A percentile compares a stretch with the other conserved stretches of the same genome.
phyloP scores from a whole-genome alignment of 345 rosid species.

The Sonneratia caseolaris region DNA sequence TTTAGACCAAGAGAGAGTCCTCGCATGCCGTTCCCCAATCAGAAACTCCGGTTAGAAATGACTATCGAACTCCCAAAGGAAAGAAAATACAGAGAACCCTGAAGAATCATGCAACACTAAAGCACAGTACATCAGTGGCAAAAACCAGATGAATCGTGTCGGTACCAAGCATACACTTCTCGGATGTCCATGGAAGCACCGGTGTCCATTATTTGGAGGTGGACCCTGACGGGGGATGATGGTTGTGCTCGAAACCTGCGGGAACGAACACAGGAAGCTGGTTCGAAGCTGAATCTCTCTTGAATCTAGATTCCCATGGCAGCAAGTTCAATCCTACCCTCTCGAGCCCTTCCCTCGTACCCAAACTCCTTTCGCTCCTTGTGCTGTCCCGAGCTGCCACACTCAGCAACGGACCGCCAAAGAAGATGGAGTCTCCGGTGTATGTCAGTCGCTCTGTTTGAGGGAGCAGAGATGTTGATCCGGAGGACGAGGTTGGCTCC shows the following conservation, averaged over 20 bases:
- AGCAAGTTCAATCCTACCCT: constrained; percentile 44
- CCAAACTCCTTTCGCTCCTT: constrained; percentile 42
- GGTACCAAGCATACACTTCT: not conserved
- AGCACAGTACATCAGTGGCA: not conserved
- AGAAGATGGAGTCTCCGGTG: constrained; percentile 92
- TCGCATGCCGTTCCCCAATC: not conserved
- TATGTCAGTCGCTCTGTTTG: constrained; percentile 68
- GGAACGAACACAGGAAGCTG: constrained; percentile 94
- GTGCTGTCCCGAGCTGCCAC: constrained; percentile 45
- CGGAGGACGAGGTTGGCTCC: constrained; percentile 35
- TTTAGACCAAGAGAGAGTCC: not conserved
- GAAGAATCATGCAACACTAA: not conserved
- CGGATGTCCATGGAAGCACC: not conserved
- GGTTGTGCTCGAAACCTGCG: constrained; percentile 31
- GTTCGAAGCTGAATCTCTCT: constrained; percentile 70
- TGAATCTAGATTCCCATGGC: constrained; percentile 77
- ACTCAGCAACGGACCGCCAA: constrained; percentile 81
- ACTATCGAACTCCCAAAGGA: not conserved
- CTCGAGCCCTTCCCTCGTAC: constrained; percentile 47
- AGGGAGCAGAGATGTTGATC: constrained; percentile 15
- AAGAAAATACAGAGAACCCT: not conserved
- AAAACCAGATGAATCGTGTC: not conserved
- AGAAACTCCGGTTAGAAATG: not conserved
- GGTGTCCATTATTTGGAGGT: constrained; percentile 31
- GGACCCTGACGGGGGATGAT: constrained; percentile 28